Evolutionary conservation across 768 basidiomycete species (phyloP).

Genomic region (Leccinum sublutescens): DNA sequence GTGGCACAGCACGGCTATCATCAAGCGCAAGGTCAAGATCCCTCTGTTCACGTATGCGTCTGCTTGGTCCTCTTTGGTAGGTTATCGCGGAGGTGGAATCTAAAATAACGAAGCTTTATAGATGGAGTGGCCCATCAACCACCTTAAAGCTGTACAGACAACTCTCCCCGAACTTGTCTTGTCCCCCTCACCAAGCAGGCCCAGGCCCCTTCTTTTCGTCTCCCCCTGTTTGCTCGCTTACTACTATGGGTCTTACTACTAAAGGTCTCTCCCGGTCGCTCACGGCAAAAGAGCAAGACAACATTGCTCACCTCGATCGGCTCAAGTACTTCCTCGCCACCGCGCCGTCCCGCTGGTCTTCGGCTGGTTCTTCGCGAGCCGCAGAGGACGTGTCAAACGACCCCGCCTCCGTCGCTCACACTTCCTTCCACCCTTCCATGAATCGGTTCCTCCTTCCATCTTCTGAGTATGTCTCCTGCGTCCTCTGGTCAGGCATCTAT

Average conservation of each 20-base stretch:
- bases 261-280: slow-evolving; percentile 46
- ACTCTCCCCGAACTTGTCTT: slow-evolving; percentile 12
- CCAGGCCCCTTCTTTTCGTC: slow-evolving; percentile 4
- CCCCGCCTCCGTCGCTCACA: slow-evolving; percentile 35
- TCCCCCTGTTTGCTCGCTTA: slow-evolving; percentile 8
- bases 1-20: slow-evolving; percentile 33
- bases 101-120: slow-evolving; percentile 27
- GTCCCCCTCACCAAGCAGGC: slow-evolving; percentile 1
- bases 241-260: slow-evolving; percentile 27
- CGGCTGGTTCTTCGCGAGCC: slow-evolving; percentile 32
- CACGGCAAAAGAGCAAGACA: slow-evolving; percentile 62
- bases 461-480: slow-evolving; percentile 86
- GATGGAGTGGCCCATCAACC: slow-evolving; percentile 21
- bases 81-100: slow-evolving; percentile 25
- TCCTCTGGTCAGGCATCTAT: slow-evolving; percentile 88
- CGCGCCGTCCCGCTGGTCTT: slow-evolving; percentile 72
- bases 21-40: slow-evolving; percentile 30
- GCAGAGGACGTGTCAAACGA: slow-evolving; percentile 16
- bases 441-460: slow-evolving; percentile 87
- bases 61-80: slow-evolving; percentile 20
- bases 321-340: slow-evolving; percentile 90
- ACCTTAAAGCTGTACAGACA: slow-evolving; percentile 14
- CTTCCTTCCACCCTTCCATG: slow-evolving; percentile 70
- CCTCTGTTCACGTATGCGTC: slow-evolving; percentile 15
- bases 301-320: slow-evolving; percentile 70